These are phyloP conservation scores for Curvularia spicifera DNA, from an alignment of 2,329 filamentous ascomycete species.

Conservation along the genomic window DNA sequence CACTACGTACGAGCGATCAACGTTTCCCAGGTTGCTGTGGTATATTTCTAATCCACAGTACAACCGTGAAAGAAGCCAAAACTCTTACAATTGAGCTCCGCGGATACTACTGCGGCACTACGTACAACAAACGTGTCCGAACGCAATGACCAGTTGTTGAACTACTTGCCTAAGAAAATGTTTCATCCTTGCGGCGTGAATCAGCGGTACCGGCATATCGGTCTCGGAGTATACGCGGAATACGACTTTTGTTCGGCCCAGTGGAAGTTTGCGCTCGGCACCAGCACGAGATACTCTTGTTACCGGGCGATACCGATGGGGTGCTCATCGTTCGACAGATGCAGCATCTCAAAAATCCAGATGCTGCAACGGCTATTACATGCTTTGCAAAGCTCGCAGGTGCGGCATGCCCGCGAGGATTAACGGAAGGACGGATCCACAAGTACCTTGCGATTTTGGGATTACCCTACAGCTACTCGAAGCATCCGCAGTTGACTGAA, in stretches of 20 bases:
- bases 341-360: conserved; percentile 12
- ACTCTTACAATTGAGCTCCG: not conserved
- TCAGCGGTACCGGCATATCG: conserved; percentile 9
- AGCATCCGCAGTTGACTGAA: conserved; percentile 26
- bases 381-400: conserved; percentile 23
- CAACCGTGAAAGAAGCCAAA: conserved; percentile 3
- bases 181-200: conserved; percentile 18
- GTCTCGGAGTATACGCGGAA: conserved; percentile 29
- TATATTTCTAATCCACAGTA: not conserved
- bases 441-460: conserved; percentile 27
- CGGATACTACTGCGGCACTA: not conserved
- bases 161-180: conserved; percentile 5
- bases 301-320: conserved; percentile 29
- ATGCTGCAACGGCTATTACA: conserved; percentile 12
- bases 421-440: conserved; percentile 25
- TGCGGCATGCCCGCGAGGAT: conserved; percentile 20
- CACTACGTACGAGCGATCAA: not conserved
- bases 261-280: conserved; percentile 20
- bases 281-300: conserved; percentile 21
- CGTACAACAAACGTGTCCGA: not conserved
- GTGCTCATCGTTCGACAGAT: conserved; percentile 37
- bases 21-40: not conserved
- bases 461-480: conserved; percentile 29
- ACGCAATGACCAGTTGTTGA: not conserved
- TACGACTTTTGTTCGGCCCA: conserved; percentile 15